Conservation (phyloP, 371 early-diverging fungal species). For the Apophysomyces ossiformis region DNA sequence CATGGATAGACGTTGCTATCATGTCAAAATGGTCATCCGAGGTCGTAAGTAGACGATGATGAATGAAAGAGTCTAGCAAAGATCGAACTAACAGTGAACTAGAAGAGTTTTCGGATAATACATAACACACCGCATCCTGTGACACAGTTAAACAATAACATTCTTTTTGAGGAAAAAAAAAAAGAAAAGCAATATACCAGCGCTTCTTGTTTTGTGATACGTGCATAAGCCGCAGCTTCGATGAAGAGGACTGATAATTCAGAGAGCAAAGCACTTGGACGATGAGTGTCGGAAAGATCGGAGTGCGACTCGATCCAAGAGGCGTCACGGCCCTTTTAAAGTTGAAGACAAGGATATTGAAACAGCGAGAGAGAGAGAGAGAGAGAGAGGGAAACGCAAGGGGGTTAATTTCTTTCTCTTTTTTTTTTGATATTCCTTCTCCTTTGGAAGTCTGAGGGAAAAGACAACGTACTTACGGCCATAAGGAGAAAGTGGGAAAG, state of each 20-base stretch:
- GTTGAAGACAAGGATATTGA: neutral
- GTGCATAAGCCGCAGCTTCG: slow-evolving; percentile 29
- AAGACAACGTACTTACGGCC: slow-evolving; percentile 11
- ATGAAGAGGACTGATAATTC: slow-evolving; percentile 19
- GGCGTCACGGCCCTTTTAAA: slow-evolving; percentile 3
- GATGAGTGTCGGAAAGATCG: slow-evolving; percentile 10
- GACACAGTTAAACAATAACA: neutral
- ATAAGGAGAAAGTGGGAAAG: slow-evolving; percentile 1
- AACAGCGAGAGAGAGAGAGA: neutral
- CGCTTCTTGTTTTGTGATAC: slow-evolving; percentile 36
- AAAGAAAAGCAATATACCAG: slow-evolving; percentile 21
- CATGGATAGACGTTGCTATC: slow-evolving; percentile 16
- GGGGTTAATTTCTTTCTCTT: neutral
- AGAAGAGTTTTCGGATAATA: slow-evolving; percentile 26
- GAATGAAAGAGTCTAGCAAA: slow-evolving; percentile 26
- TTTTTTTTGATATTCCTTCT: too few species aligned
- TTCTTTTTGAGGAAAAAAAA: neutral
- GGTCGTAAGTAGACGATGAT: slow-evolving; percentile 11
- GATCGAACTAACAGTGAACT: slow-evolving; percentile 12
- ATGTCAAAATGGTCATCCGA: slow-evolving; percentile 13
- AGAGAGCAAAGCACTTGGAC: slow-evolving; percentile 18
- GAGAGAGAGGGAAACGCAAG: neutral
- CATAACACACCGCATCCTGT: slow-evolving; percentile 32
- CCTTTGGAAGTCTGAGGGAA: neutral
- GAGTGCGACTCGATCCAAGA: slow-evolving; percentile 21